Base-by-base conservation (phyloP, 2,329 filamentous ascomycete species). In the Nothopassalora personata region DNA sequence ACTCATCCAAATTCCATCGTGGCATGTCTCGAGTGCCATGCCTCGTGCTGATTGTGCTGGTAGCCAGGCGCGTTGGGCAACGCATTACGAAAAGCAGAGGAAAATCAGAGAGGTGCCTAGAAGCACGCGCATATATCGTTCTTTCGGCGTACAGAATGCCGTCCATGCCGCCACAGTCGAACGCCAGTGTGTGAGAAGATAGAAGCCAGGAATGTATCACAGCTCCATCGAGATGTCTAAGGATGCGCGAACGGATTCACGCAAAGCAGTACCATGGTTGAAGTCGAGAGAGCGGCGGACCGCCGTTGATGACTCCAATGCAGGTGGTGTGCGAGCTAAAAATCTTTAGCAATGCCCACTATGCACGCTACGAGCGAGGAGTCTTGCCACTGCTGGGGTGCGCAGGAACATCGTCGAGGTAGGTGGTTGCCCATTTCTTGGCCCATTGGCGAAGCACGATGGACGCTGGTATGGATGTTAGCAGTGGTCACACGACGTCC, bases 381-480 rank as follows among this genome's bases (percentile, higher is more conserved):
- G 67, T 69, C 66, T 70, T 70, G 69, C 66, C 68, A 61, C 68
- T 67, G 60, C 64, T 66, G 53, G 61, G 58, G 56, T 64, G 61
- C 30, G 60, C 60, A 54, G 61, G 51, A 47, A 64, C 62, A 54
- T 68, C 63, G 60, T 69, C 66, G 51, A 74, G 67, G 64, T 73
- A 72, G 55, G 67, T 69, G 45, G 72, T 68, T 39, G 70, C 72
- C 60, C 67, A 72, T 59, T 74, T 74, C 70, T 96, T 97, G 59
- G 91, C 91, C 94, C 94, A 99, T 71, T 89, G 86, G 68, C 93
- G 90, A 36, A 92, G 89, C 62, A 96, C 82, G 69, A 97, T 91
- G 28, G 93, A 97, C 68, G 91, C 92, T 96, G 60, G 11, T 58
- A 57, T 48, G 47, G 54, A 60, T 45, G 65, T 68, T 64, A 74